Conservation (phyloP, 192 early-diverging fungal species). For the Paraglomus occultum region DNA sequence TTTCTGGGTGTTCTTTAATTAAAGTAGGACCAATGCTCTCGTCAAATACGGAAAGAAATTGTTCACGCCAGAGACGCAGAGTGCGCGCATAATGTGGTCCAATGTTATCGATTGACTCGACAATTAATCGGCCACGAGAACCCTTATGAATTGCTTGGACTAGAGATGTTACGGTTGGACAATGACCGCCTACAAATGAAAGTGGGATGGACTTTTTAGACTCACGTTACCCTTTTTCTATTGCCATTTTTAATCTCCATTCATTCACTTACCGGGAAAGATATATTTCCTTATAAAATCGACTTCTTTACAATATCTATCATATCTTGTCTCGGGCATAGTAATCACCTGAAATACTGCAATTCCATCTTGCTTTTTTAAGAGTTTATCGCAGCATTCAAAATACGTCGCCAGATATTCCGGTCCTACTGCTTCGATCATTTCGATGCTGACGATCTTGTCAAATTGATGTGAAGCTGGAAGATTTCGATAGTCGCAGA, state of each 20-base stretch:
- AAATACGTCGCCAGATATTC: constrained; percentile 68
- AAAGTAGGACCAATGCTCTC: constrained; percentile 34
- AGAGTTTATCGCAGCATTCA: constrained; percentile 50
- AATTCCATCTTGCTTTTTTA: constrained; percentile 55
- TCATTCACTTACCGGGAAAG: constrained; percentile 54
- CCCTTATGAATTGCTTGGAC: constrained; percentile 52
- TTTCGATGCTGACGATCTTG: constrained; percentile 68
- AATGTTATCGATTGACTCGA: constrained; percentile 61
- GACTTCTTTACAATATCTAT: constrained; percentile 49
- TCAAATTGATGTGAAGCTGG: constrained; percentile 60
- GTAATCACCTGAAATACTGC: constrained; percentile 66
- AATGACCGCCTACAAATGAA: constrained; percentile 46
- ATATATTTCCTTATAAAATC: constrained; percentile 79
- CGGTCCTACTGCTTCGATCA: constrained; percentile 73
- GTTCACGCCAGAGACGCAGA: constrained; percentile 65
- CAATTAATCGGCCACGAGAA: constrained; percentile 50
- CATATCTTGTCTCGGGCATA: constrained; percentile 67
- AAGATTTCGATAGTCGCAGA: constrained; percentile 68
- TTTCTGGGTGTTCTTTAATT: constrained; percentile 11
- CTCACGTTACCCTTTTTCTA: background rate
- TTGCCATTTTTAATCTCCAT: background rate
- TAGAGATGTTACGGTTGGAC: constrained; percentile 61
- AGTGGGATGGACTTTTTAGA: background rate
- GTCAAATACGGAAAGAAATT: constrained; percentile 58
- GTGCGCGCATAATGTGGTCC: constrained; percentile 71